Conservation (phyloP, 2,329 filamentous ascomycete genomes). For the Neospermospora avenae region DNA sequence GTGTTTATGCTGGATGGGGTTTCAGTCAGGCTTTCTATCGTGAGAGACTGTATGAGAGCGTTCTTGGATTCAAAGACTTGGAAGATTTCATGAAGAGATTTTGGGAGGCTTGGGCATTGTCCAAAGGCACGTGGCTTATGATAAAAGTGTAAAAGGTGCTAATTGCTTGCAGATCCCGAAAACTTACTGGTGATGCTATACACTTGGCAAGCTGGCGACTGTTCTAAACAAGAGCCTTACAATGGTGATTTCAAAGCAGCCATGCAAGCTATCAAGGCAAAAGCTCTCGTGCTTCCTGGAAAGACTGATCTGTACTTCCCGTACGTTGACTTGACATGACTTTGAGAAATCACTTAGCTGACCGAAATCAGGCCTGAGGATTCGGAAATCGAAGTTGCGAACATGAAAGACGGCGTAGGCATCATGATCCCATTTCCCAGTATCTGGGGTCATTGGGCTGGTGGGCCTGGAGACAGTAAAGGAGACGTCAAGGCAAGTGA, state of each 20-base stretch:
- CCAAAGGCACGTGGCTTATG: slow-evolving; percentile 48
- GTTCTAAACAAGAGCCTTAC: slow-evolving; percentile 65
- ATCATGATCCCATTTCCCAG: slow-evolving; percentile 52
- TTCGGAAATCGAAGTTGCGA: slow-evolving; percentile 67
- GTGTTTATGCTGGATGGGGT: slow-evolving; percentile 79
- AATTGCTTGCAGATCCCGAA: slow-evolving; percentile 54
- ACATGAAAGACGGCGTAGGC: slow-evolving; percentile 58
- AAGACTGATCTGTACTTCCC: slow-evolving; percentile 81
- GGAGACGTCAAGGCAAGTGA: slow-evolving; percentile 69
- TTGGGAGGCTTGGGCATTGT: slow-evolving; percentile 72
- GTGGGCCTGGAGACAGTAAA: slow-evolving; percentile 66
- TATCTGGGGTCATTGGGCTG: slow-evolving; percentile 66
- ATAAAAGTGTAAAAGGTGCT: neutral
- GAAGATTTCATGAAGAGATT: slow-evolving; percentile 73
- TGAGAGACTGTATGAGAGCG: slow-evolving; percentile 62
- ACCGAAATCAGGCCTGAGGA: slow-evolving; percentile 62
- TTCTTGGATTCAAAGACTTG: slow-evolving; percentile 62
- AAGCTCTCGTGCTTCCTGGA: slow-evolving; percentile 65
- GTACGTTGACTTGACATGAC: slow-evolving; percentile 38
- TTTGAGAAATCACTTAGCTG: neutral
- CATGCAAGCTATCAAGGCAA: slow-evolving; percentile 68
- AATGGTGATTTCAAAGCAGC: slow-evolving; percentile 63
- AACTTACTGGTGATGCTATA: slow-evolving; percentile 72
- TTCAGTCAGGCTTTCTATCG: slow-evolving; percentile 79
- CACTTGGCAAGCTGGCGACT: slow-evolving; percentile 75